These are phyloP conservation scores for Pseudohalonectria lignicola DNA, from an alignment of 2,329 filamentous ascomycete genomes.

Conservation along the genomic window DNA sequence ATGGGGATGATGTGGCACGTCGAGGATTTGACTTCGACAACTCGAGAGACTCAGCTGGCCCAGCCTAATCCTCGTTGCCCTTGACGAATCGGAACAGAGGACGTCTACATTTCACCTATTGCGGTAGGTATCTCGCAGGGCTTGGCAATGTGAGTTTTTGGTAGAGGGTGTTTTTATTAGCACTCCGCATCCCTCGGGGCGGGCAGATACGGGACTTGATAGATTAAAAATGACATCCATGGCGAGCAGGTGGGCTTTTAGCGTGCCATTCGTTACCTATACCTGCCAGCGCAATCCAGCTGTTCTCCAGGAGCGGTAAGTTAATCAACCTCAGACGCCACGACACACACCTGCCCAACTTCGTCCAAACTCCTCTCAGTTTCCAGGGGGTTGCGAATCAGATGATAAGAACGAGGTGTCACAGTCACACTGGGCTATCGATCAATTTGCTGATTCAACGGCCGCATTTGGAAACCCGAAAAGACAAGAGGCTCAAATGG, in stretches of 20 bases:
- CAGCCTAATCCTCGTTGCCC: too few relatives aligned
- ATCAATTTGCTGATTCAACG: background rate
- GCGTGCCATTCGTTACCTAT: background rate
- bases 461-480: background rate
- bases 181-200: background rate
- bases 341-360: too few relatives aligned
- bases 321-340: background rate
- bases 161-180: constrained; percentile 3
- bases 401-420: too few relatives aligned
- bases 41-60: too few relatives aligned
- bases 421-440: background rate
- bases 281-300: background rate
- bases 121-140: constrained; percentile 7
- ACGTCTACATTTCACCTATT: constrained; percentile 5
- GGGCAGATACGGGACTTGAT: background rate
- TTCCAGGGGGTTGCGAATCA: too few relatives aligned
- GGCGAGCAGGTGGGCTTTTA: constrained; percentile 1
- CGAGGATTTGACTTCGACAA: too few relatives aligned
- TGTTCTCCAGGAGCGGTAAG: background rate
- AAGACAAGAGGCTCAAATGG: background rate
- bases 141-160: background rate
- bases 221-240: constrained; percentile 2
- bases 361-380: too few relatives aligned
- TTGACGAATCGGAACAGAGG: background rate
- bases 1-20: too few relatives aligned